Evolutionary conservation across 148 eudicot genomes (phyloP).

Genomic region (Heliosperma pusillum): DNA sequence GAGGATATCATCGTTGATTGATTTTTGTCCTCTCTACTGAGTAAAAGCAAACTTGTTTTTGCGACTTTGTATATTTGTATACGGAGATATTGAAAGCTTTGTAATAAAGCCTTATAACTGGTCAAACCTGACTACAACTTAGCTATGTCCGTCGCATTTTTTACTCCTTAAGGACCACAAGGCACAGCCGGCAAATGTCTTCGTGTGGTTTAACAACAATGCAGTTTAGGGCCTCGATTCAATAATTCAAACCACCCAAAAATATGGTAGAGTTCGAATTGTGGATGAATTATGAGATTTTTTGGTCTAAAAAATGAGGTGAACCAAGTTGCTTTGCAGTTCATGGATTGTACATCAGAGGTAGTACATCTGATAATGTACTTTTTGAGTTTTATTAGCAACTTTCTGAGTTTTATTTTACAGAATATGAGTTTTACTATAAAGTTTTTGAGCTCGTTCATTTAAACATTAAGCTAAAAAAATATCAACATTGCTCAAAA

Average conservation of each 20-base stretch:
- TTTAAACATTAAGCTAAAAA: too few species aligned
- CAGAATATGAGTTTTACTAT: too few species aligned
- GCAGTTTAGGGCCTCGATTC: background rate
- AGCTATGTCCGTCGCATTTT: background rate
- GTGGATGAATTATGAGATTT: too few species aligned
- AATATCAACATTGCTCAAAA: too few species aligned
- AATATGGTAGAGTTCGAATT: too few species aligned
- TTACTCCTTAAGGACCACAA: background rate
- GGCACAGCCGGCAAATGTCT: background rate
- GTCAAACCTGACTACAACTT: background rate
- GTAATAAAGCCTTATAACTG: background rate
- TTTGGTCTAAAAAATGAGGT: too few species aligned
- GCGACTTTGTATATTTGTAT: background rate
- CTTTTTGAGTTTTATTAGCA: too few species aligned
- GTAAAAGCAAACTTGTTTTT: background rate
- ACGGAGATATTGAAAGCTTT: background rate
- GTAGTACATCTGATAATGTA: too few species aligned
- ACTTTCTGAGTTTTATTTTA: too few species aligned
- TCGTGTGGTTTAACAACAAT: background rate
- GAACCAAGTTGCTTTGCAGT: too few species aligned
- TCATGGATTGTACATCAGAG: too few species aligned
- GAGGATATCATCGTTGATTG: background rate
- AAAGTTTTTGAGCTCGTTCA: too few species aligned
- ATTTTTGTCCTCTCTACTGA: background rate
- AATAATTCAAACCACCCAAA: background rate